Evolutionary conservation across 306 rosid species (phyloP), one percentile per base, ranked within the genome.

Genomic region (Rubus idaeus): DNA sequence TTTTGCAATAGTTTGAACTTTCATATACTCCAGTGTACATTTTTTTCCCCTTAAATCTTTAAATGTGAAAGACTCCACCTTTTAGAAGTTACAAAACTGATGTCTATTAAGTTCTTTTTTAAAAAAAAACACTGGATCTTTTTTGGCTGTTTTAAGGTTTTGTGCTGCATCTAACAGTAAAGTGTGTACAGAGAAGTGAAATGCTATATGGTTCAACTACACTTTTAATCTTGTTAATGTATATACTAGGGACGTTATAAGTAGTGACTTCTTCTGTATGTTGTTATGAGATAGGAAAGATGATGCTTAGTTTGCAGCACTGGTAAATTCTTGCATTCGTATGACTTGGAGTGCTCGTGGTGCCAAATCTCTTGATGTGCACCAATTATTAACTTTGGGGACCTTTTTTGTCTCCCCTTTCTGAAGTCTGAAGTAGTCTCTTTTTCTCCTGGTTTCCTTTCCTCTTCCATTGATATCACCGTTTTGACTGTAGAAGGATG

Each of bases 321-420:
- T 92, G 79, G 98, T 96, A 81, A 86, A 88, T 60, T 87, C 90
- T 79, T 92, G 98, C 79, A 90, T 95, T 86, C 97, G 92, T 83
- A 83, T 90, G 81, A 95, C 97, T 51, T 95, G 97, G 97, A 88
- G 83, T 75, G 91, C 86, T 69, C 88, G 96, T 53, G 98, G 98
- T 63, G 87, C 90, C 67, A 88, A 92, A 83, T 89, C 98, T 37
- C 97, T 95, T 52, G 96, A 95, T 96, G 98, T 89, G 51, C 21
- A 39, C 51, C 52, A 57, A 13, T 63, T 56, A 21, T 21, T 23
- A 20, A 42, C 45, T 46, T 39, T 57, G 7, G 4, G 21, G 47
- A 56, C 26, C 14, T 17, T 20, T 71, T 12, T 70, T 40, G 20
- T 47, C 62, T 35, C 12, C 46, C 12, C 56, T 10, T 57, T 61